Conservation (phyloP, 495 filamentous ascomycete species). For the Astrothelium subdiscretum region DNA sequence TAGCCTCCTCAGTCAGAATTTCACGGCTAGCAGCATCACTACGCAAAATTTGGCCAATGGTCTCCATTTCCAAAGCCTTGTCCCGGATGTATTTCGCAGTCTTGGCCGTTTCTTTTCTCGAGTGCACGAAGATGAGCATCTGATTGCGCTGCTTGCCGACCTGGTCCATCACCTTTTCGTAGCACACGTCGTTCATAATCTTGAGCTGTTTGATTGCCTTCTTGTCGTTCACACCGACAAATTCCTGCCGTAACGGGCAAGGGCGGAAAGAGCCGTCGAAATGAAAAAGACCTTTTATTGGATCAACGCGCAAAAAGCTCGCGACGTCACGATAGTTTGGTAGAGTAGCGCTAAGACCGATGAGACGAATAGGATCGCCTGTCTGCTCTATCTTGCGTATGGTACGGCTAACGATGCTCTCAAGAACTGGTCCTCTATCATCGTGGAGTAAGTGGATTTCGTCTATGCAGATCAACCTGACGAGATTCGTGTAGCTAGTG, state of each 20-base stretch:
- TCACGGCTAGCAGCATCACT: slow-evolving; percentile 88
- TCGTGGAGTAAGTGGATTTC: slow-evolving; percentile 98
- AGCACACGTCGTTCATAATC: slow-evolving; percentile 98
- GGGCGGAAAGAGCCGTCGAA: slow-evolving; percentile 92
- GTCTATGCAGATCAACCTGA: slow-evolving; percentile 89
- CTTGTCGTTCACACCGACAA: slow-evolving; percentile 93
- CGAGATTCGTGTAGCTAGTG: slow-evolving; percentile 90
- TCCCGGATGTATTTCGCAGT: slow-evolving; percentile 92
- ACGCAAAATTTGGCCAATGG: slow-evolving; percentile 88
- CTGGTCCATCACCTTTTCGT: slow-evolving; percentile 95
- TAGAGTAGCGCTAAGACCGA: slow-evolving; percentile 88
- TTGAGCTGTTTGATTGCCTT: slow-evolving; percentile 99
- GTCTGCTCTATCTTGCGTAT: slow-evolving; percentile 89
- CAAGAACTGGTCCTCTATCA: slow-evolving; percentile 90
- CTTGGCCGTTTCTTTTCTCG: slow-evolving; percentile 93
- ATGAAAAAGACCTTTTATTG: slow-evolving; percentile 76
- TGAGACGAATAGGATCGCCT: slow-evolving; percentile 76
- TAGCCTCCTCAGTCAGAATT: slow-evolving; percentile 73
- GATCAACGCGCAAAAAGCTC: slow-evolving; percentile 87
- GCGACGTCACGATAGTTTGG: slow-evolving; percentile 97
- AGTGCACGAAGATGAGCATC: slow-evolving; percentile 98
- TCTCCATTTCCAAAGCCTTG: slow-evolving; percentile 90
- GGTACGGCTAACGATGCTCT: slow-evolving; percentile 92
- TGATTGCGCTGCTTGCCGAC: slow-evolving; percentile 83
- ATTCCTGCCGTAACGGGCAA: slow-evolving; percentile 90